Percentiles rank a stretch among this genome's conserved stretches.
These are phyloP conservation scores for Teunomyces atbi DNA, from an alignment of 805 yeast genomes.

Conservation along the genomic window DNA sequence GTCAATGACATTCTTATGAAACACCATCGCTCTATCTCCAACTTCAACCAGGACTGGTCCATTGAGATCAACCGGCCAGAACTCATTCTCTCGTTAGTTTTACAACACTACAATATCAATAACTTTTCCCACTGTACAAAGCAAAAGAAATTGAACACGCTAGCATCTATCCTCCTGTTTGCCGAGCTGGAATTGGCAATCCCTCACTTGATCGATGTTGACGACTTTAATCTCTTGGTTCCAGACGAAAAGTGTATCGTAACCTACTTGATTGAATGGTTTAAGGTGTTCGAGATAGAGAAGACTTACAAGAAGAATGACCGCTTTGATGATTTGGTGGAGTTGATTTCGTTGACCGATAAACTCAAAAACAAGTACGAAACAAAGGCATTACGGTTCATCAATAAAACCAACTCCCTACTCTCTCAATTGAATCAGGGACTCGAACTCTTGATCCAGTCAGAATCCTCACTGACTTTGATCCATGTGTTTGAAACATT, in stretches of 20 bases:
- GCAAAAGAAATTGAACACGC: constrained; percentile 26
- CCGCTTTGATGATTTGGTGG: constrained; percentile 9
- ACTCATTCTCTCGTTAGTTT: constrained; percentile 42
- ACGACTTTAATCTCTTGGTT: constrained; percentile 46
- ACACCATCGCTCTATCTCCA: constrained; percentile 27
- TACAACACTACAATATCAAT: constrained; percentile 21
- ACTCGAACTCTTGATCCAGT: neutral
- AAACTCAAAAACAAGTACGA: constrained; percentile 30
- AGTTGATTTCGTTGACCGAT: constrained; percentile 11
- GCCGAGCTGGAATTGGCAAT: constrained; percentile 49
- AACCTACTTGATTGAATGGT: constrained; percentile 60
- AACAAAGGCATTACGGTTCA: constrained; percentile 26
- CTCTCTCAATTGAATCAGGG: constrained; percentile 4
- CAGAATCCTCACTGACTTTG: neutral
- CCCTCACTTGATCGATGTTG: constrained; percentile 52
- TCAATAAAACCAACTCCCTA: constrained; percentile 20
- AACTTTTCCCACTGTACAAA: constrained; percentile 5
- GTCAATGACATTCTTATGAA: constrained; percentile 36
- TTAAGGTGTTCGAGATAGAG: constrained; percentile 35
- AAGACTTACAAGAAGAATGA: neutral
- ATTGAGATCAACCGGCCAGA: constrained; percentile 46
- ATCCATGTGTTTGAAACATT: neutral
- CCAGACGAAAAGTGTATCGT: constrained; percentile 64
- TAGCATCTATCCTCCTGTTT: constrained; percentile 17
- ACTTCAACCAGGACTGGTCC: constrained; percentile 58